Evolutionary conservation across 2,329 filamentous ascomycete species (phyloP), one percentile per base, ranked within the genome.

Genomic region (Emericellopsis atlantica): DNA sequence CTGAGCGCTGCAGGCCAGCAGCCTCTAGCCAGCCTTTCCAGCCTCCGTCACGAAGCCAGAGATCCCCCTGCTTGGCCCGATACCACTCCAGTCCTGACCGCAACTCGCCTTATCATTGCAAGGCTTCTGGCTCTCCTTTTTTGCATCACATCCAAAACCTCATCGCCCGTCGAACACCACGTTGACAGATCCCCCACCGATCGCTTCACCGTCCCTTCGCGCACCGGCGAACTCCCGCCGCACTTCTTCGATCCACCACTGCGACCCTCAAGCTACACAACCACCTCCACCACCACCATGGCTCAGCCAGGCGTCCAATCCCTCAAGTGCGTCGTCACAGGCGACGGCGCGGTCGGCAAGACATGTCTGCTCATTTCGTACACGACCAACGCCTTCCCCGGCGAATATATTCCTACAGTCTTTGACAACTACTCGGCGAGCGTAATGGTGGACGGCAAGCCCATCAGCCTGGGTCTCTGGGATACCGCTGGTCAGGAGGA

Each of bases 401-500:
- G 92, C 64, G 92, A 98, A 74, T 98, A 98, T 67, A 96, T 98
- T 54, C 92, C 92, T 51, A 98, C 92, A 54, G 92, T 98, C 84
- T 96, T 96, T 66, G 90, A 96, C 62, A 98, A 98, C 70, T 96
- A 96, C 72, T 95, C 90, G 32, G 92, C 92, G 49, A 95, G 88
- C 70, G 92, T 98, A 42, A 95, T 95, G 86, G 92, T 96, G 43
- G 92, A 96, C 70, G 88, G 89, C 55, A 94, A 94, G 70, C 90
- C 90, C 45, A 95, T 96, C 67, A 95, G 88, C 65, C 67, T 98
- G 53, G 92, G 90, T 51, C 70, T 98, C 26, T 96, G 92, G 90
- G 90, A 98, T 83, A 98, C 90, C 50, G 90, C 90, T 51, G 90
- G 90, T 57, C 92, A 96, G 70, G 90, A 96, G 69, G 90, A 96